Conservation (phyloP, 768 basidiomycete species). For the Paxillus ammoniavirescens region DNA sequence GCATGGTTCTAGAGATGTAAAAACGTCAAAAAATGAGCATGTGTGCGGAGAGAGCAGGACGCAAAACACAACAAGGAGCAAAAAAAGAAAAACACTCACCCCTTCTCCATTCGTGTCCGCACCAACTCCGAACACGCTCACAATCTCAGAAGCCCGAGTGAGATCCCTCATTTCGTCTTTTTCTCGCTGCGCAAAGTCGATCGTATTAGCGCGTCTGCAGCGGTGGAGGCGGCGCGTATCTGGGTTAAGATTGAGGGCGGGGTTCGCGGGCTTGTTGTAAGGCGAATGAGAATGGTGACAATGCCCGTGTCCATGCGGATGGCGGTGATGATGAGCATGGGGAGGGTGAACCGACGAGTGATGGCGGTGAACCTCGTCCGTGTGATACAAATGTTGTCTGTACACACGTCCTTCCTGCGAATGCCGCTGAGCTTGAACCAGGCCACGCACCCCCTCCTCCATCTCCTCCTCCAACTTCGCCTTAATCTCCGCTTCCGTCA, state of each 20-base stretch:
- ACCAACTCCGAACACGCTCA: constrained; percentile 39
- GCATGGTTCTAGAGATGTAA: constrained; percentile 13
- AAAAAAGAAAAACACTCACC: neutral
- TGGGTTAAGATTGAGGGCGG: neutral
- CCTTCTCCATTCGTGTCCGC: constrained; percentile 7
- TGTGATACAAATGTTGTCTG: neutral
- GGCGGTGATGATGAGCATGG: neutral
- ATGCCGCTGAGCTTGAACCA: neutral
- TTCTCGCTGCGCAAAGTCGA: constrained; percentile 82
- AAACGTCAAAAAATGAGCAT: neutral
- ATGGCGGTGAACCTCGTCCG: neutral
- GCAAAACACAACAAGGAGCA: neutral
- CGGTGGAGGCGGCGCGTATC: constrained; percentile 21
- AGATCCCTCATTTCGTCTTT: constrained; percentile 88
- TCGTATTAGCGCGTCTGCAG: constrained; percentile 49
- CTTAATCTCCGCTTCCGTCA: constrained; percentile 29
- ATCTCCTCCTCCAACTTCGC: constrained; percentile 9
- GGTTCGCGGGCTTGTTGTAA: neutral
- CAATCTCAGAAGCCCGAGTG: constrained; percentile 79
- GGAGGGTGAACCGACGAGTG: neutral
- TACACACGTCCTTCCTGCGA: neutral
- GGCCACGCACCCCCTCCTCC: neutral
- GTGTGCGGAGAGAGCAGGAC: neutral
- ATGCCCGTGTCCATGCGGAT: neutral
- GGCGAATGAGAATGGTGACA: neutral